Base-by-base conservation (phyloP, 1,284 basidiomycete species). In the Apiotrichum porosum region DNA sequence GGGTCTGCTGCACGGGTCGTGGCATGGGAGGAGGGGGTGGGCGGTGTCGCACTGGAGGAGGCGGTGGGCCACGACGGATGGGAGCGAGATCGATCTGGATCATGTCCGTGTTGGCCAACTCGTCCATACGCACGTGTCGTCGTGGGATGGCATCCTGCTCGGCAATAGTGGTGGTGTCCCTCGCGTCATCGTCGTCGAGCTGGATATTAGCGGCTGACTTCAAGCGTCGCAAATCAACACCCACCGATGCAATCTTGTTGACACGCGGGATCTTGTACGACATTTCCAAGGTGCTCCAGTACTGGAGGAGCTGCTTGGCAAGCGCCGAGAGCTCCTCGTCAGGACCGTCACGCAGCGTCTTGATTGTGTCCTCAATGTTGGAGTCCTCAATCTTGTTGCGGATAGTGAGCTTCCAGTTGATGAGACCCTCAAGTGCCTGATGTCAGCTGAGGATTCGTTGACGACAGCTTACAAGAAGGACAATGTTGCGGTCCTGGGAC, bases 321-420 rank as follows among this genome's bases (percentile, higher is more conserved):
- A 65, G 24, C 1, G 22, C 36, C 8, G 60, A 56, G 23, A 69
- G 53, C 37, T 54, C 47, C 23, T 54, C 51, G 44, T 72, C 62
- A 1, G 39, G 28, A 10, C 60, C 53, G 1, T 61, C 56, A 9
- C 45, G 41, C n/a, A 70, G 38, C 1, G 54, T 62, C 61, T 79
- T 74, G n/a, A 95, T 82, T 6, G 82, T 79, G 17, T 80, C 73
- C 53, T 82, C 80, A 40, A 95, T 83, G 63, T 83, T 83, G 0
- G 88, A 90, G 65, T 90, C 88, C 52, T 91, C 88, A 30, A 98
- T 83, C 75, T 98, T 98, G 76, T 97, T 97, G 41, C 88, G 82
- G 43, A 85, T 84, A 42, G 89, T 78, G 22, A 97, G 75, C 0
- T 89, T 89, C 92, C 91, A 97, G 33, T 67, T 65, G 9, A 57